Conservation (phyloP, 2,329 filamentous ascomycete genomes). For the Hymenoscyphus fraxineus region DNA sequence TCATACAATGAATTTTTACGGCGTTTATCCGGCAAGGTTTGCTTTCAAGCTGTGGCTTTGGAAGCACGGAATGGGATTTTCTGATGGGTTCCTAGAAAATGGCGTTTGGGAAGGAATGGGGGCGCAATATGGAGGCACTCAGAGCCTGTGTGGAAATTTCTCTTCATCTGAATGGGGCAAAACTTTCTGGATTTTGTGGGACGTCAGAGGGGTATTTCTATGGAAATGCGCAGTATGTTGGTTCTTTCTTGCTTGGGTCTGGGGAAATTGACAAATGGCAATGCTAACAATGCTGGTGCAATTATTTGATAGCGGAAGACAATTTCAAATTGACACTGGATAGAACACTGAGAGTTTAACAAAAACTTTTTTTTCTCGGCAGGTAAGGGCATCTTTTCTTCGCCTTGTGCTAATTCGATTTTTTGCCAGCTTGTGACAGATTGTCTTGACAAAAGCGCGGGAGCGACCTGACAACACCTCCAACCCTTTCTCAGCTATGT, state of each 20-base stretch:
- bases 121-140: neutral
- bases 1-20: neutral
- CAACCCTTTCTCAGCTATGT: too few species aligned
- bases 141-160: neutral
- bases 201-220: neutral
- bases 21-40: neutral
- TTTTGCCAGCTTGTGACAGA: neutral
- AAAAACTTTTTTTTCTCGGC: neutral
- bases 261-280: neutral
- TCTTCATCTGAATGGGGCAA: neutral
- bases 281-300: neutral
- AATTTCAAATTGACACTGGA: neutral
- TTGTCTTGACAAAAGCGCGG: too few species aligned
- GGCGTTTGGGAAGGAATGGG: neutral
- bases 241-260: neutral
- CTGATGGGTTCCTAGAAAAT: neutral
- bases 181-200: neutral
- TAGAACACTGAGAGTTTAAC: neutral
- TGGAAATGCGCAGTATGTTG: conserved; percentile 3
- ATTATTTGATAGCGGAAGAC: neutral
- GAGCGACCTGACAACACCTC: too few species aligned
- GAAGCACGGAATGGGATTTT: neutral
- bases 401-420: neutral
- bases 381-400: neutral
- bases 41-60: neutral